Base-by-base conservation (phyloP, 495 filamentous ascomycete species). In the Aspergillus affinis region DNA sequence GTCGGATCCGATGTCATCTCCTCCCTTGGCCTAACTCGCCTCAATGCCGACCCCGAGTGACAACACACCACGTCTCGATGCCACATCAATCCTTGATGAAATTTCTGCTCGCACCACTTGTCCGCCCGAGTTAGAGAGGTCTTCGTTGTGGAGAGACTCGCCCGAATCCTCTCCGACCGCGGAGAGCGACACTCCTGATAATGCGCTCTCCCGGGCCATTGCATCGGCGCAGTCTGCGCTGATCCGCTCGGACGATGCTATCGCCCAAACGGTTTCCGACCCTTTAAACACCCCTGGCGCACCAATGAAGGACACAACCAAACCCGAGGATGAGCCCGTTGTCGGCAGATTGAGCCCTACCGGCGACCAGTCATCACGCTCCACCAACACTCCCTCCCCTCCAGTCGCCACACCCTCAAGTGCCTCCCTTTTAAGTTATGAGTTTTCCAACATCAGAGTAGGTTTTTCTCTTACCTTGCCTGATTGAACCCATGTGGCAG, bases 371-470 rank as follows among this genome's bases (percentile, higher is more conserved):
- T 64, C 71, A 26, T 26, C 23, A 41, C 65, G 72, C 57, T 61
- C 66, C 54, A 57, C 65, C 56, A 68, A 57, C 55, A 64, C 65
- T 55, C 58, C 65, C 55, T 64, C 67, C n/a, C 59, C 74, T 8
- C 58, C 76, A 0, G 65, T 72, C 41, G 64, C 67, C 21, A 63
- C 72, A 36, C 64, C 75, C n/a, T 72, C 74, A 2, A 72, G 72
- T 45, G 67, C 75, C 27, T 78, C 80, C 2, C 76, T 82, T 52
- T 76, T 88, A 69, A 83, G 82, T 46, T 86, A 85, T 59, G 86
- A 90, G 64, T 87, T 84, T 64, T 86, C 86, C 2, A 86, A 85
- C 62, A 78, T 86, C 64, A 74, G 88, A 73, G 86, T 88, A 83
- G 45, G 84, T 68, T 41, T 41, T 27, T 32, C 6, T 41, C 26